Evolutionary conservation across 257 asterid genomes (phyloP).

Genomic region (Nicotiana otophora): DNA sequence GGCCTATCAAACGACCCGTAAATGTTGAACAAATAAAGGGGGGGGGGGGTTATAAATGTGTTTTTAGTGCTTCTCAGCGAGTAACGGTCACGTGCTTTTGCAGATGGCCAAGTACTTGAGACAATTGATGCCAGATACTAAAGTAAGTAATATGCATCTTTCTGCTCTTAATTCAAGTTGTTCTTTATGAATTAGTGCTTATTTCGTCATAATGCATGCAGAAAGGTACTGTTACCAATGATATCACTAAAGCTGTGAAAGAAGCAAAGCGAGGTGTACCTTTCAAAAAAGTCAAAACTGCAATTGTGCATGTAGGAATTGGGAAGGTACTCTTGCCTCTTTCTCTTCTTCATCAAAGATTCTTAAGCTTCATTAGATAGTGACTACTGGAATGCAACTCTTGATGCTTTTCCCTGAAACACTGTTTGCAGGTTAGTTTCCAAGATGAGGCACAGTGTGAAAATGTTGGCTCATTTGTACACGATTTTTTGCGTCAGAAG

Average conservation of each 20-base stretch:
- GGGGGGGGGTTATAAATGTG: background rate
- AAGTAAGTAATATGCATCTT: slow-evolving; percentile 37
- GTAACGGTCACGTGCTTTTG: slow-evolving; percentile 4
- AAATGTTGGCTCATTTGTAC: slow-evolving; percentile 84
- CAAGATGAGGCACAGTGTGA: slow-evolving; percentile 76
- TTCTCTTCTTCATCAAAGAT: background rate
- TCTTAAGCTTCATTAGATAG: background rate
- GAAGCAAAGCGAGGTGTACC: slow-evolving; percentile 63
- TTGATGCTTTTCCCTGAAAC: background rate
- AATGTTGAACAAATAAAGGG: background rate
- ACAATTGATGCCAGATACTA: slow-evolving; percentile 76
- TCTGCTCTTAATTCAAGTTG: background rate
- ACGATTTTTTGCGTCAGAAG: slow-evolving; percentile 81
- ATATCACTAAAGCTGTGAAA: slow-evolving; percentile 62
- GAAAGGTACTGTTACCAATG: slow-evolving; percentile 89
- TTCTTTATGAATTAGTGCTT: background rate
- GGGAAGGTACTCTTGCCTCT: slow-evolving; percentile 63
- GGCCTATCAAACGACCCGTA: background rate
- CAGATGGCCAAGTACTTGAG: slow-evolving; percentile 71
- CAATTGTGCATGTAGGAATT: slow-evolving; percentile 90
- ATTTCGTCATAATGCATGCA: slow-evolving; percentile 26
- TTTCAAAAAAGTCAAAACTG: slow-evolving; percentile 89
- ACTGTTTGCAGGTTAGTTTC: slow-evolving; percentile 55
- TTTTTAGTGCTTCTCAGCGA: background rate
- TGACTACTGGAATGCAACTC: background rate